phyloP scores from a whole-genome alignment of 2,329 filamentous ascomycete genomes.

The Verticillium tricorpus region DNA sequence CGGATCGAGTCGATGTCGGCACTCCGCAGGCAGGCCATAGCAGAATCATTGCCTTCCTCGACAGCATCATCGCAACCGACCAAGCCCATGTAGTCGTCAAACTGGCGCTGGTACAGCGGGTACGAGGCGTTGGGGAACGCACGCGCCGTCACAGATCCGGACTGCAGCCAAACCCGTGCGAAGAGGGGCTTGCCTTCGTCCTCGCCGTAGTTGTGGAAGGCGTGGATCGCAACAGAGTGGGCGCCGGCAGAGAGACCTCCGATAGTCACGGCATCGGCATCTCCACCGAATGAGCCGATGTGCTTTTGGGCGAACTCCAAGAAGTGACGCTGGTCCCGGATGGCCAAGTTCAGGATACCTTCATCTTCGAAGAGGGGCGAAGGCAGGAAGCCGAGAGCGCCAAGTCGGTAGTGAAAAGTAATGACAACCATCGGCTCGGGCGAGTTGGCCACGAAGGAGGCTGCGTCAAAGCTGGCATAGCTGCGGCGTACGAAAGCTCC shows the following conservation, averaged over 20 bases:
- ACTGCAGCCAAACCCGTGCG: constrained; percentile 27
- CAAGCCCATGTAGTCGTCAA: constrained; percentile 21
- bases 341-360: constrained; percentile 44
- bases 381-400: constrained; percentile 35
- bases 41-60: constrained; percentile 23
- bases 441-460: constrained; percentile 19
- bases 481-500: constrained; percentile 1
- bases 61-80: constrained; percentile 24
- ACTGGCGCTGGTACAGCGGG: constrained; percentile 28
- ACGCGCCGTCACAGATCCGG: constrained; percentile 30
- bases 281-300: constrained; percentile 49
- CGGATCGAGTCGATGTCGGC: constrained; percentile 30
- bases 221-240: constrained; percentile 32
- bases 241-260: constrained; percentile 50
- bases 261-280: constrained; percentile 46
- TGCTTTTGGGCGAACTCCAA: constrained; percentile 50
- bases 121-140: constrained; percentile 29
- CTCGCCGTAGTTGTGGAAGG: constrained; percentile 32
- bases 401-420: constrained; percentile 21
- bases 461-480: constrained; percentile 7
- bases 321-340: constrained; percentile 47
- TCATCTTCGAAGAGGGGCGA: constrained; percentile 31
- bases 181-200: constrained; percentile 25
- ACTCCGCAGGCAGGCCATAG: constrained; percentile 32
- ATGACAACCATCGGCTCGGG: constrained; percentile 20